Percentiles rank a stretch among this genome's conserved stretches.
Conservation (phyloP, 495 filamentous ascomycete genomes). For the Cercophora newfieldiana region DNA sequence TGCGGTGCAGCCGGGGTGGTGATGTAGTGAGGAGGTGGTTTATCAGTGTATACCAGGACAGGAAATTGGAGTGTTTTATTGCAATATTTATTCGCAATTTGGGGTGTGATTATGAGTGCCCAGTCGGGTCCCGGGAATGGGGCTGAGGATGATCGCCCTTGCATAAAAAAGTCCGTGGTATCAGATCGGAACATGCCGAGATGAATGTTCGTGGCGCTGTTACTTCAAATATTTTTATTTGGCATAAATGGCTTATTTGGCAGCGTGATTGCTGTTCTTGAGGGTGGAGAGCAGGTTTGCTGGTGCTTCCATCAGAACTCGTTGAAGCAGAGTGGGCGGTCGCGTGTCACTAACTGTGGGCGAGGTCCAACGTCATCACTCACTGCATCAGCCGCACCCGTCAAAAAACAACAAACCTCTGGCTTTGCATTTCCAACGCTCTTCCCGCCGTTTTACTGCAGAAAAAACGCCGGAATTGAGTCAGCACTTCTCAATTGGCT, state of each 20-base stretch:
- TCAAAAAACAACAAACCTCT: not conserved
- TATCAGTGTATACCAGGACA: not conserved
- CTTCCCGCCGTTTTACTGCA: not conserved
- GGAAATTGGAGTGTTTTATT: not conserved
- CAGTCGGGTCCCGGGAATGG: not conserved
- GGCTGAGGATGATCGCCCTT: not conserved
- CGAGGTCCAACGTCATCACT: not conserved
- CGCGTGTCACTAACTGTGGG: not conserved
- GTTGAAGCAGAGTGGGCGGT: not conserved
- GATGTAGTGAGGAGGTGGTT: not conserved
- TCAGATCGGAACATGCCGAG: not conserved
- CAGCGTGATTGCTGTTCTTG: not conserved
- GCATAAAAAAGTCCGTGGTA: not conserved
- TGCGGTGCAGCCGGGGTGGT: constrained; percentile 35
- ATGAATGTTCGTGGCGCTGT: not conserved
- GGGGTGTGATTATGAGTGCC: not conserved
- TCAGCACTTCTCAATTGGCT: not conserved
- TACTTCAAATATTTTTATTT: not conserved
- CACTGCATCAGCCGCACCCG: not conserved
- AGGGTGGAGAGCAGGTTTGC: too few relatives aligned
- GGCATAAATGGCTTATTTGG: not conserved
- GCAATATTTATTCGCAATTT: not conserved
- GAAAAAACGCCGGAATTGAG: not conserved
- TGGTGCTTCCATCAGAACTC: too few relatives aligned
- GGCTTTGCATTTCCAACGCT: not conserved